phyloP scores from a whole-genome alignment of 192 early-diverging fungal species.

The Dimargaris xerosporica region DNA sequence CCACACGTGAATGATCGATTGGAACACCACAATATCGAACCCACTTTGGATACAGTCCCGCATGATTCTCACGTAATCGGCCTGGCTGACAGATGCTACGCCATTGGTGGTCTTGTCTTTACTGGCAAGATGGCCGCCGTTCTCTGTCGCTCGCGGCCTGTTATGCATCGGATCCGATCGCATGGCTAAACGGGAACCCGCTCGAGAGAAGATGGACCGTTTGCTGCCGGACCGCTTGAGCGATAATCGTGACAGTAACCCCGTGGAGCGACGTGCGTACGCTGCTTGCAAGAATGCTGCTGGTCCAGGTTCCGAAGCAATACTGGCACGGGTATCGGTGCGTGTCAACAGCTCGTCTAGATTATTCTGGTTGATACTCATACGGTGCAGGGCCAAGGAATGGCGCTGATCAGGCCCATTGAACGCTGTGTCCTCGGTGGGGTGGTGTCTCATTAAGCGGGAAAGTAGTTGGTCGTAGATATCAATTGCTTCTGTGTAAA shows the following conservation, averaged over 20 bases:
- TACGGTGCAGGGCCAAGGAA: neutral
- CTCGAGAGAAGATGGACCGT: neutral
- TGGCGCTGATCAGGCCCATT: neutral
- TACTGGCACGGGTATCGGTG: neutral
- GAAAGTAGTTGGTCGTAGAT: too few species aligned
- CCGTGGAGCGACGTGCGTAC: neutral
- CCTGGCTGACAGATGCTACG: neutral
- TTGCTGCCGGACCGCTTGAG: neutral
- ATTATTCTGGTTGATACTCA: neutral
- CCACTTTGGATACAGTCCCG: neutral
- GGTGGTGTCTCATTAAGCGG: neutral
- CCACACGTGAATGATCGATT: neutral
- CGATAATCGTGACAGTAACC: neutral
- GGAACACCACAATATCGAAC: neutral
- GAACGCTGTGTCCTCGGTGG: neutral
- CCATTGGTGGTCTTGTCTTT: neutral
- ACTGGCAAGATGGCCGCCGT: neutral
- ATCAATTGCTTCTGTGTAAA: neutral
- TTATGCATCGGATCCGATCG: neutral
- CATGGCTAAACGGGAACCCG: neutral
- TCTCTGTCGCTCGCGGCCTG: too few species aligned
- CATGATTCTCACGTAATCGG: too few species aligned
- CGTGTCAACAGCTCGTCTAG: neutral
- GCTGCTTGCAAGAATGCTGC: neutral
- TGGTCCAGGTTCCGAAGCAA: neutral